Percentiles rank a stretch among this genome's conserved stretches.
Conservation (phyloP, 1,284 basidiomycete species). For the Jaminaea rosea region DNA sequence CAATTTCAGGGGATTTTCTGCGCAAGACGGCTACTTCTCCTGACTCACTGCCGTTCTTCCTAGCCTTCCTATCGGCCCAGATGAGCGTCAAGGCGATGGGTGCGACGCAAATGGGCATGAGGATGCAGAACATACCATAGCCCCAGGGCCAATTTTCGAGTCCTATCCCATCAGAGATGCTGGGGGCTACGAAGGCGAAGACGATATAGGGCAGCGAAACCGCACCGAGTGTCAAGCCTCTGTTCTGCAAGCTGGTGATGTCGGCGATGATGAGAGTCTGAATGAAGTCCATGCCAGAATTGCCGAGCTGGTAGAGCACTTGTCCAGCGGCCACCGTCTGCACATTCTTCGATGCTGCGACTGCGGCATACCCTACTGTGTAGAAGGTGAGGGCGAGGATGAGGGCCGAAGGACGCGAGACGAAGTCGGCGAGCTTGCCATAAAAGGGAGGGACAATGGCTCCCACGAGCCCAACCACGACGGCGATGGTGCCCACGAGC, state of each 20-base stretch:
- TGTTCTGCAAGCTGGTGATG: background rate
- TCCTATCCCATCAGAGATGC: background rate
- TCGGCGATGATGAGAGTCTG: background rate
- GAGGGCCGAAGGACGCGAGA: background rate
- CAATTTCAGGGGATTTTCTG: no score
- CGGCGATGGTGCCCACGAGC: background rate
- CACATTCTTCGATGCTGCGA: background rate
- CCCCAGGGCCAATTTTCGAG: background rate
- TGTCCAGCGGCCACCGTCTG: background rate
- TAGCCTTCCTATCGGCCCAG: background rate
- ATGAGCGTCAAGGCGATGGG: background rate
- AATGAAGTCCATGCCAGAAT: background rate
- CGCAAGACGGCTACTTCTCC: no score
- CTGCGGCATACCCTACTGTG: background rate
- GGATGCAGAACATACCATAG: conserved; percentile 21
- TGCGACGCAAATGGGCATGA: no score
- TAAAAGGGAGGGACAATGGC: background rate
- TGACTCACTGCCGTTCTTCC: background rate
- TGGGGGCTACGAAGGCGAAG: background rate
- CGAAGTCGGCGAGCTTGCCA: background rate
- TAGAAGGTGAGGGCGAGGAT: background rate
- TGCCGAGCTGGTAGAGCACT: background rate
- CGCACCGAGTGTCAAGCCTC: background rate
- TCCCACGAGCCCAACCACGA: background rate
- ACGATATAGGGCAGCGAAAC: background rate